These are phyloP conservation scores for Corymbia citriodora DNA, from an alignment of 441 rosid genomes.

Conservation along the genomic window DNA sequence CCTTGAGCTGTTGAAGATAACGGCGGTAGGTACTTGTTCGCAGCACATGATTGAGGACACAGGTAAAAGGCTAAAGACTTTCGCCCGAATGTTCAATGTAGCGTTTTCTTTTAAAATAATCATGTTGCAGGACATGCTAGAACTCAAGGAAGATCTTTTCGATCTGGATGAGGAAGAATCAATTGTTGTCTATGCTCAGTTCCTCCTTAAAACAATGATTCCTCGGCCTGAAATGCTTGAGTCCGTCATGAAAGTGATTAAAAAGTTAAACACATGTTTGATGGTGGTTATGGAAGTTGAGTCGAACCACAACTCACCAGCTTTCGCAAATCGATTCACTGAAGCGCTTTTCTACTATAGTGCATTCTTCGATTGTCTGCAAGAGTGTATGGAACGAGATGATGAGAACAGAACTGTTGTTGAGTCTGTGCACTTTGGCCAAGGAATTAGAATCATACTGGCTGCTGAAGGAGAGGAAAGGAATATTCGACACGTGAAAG, in stretches of 20 bases:
- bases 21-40: conserved; percentile 14
- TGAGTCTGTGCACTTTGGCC: conserved; percentile 12
- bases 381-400: conserved; percentile 5
- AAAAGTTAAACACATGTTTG: conserved; percentile 17
- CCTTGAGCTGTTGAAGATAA: conserved; percentile 30
- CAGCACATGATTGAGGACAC: conserved; percentile 9
- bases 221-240: conserved; percentile 12
- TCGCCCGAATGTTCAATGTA: conserved; percentile 18
- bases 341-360: conserved; percentile 11
- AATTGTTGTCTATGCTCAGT: conserved; percentile 10
- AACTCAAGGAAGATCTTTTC: conserved; percentile 21
- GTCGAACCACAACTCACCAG: conserved; percentile 15
- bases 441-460: conserved; percentile 17
- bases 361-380: conserved; percentile 18
- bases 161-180: conserved; percentile 19
- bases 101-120: conserved; percentile 19
- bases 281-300: conserved; percentile 20
- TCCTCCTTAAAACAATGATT: conserved; percentile 11
- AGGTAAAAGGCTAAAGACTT: conserved; percentile 18
- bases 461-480: conserved; percentile 22
- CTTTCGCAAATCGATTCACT: conserved; percentile 10
- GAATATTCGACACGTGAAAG: conserved; percentile 14
- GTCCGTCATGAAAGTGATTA: conserved; percentile 12
- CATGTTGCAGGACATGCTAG: conserved; percentile 10
- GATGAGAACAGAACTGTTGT: conserved; percentile 6